Base-by-base conservation (phyloP, 2,329 filamentous ascomycete genomes). In the Thielaviopsis euricoi region DNA sequence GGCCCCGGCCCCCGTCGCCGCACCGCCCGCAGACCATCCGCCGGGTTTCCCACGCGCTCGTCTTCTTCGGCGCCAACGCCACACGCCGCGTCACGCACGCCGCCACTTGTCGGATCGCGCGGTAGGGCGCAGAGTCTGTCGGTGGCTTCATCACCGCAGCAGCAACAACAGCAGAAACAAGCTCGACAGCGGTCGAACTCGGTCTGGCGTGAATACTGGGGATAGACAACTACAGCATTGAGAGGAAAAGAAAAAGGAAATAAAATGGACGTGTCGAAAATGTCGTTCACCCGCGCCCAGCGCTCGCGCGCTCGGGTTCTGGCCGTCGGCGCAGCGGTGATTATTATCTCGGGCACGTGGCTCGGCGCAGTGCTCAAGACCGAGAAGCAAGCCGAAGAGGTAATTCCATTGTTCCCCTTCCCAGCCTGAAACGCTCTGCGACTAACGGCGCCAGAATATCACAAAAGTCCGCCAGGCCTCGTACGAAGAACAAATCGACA, bases 331-430 rank as follows among this genome's bases (percentile, higher is more conserved):
- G 71, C 76, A 61, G 72, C 70, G 2, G 74, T 73, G 60, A 70
- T 76, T 58, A 70, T 75, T 60, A 67, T 72, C 60, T 73, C 75
- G 33, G 74, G 75, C 59, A 66, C 72, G 51, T 68, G 74, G 52
- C 76, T 76, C 58, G 76, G 76, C 55, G 76, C 75, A 6, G 72
- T 73, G 52, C 64, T 78, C 52, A 77, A 77, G 66, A 70, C 71
- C 53, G 72, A 76, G 60, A 68, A 71, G 59, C 73, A 78, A 61
- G 75, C 71, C 63, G 66, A 69, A 61, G 66, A 74, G 64, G 74
- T 76, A 60, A 46, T 65, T 61, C 25, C 9, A 15, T 12, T 17
- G 9, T 33, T 48, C n/a, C n/a, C n/a, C n/a, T n/a, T n/a, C n/a
- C n/a, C n/a, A n/a, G n/a, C n/a, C n/a, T n/a, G n/a, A n/a, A n/a